These are phyloP conservation scores for Pleurotus tuoliensis DNA, from an alignment of 768 basidiomycete species.

Conservation along the genomic window DNA sequence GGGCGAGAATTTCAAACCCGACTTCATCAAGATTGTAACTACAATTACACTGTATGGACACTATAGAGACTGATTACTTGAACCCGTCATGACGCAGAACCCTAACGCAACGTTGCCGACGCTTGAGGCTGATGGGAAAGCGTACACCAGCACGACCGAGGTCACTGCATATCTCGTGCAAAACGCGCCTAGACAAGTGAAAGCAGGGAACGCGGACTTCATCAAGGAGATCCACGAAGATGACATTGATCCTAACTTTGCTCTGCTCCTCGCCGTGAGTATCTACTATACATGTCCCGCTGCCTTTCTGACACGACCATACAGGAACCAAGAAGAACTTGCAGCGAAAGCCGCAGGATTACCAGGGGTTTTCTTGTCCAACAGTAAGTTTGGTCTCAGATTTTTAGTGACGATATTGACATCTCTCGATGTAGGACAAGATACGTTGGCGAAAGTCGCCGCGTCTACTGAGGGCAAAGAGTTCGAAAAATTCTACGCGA, in stretches of 20 bases:
- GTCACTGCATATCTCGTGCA: constrained; percentile 38
- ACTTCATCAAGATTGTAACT: constrained; percentile 38
- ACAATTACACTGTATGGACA: not conserved
- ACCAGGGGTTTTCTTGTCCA: constrained; percentile 28
- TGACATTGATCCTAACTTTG: constrained; percentile 49
- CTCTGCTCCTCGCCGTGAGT: constrained; percentile 35
- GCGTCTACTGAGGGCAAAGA: constrained; percentile 26
- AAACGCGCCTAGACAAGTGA: constrained; percentile 32
- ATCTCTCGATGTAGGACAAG: constrained; percentile 36
- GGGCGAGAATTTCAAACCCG: constrained; percentile 45
- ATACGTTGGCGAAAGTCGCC: constrained; percentile 33
- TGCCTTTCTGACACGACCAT: not conserved
- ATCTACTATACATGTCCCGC: not conserved
- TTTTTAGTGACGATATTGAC: not conserved
- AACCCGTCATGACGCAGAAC: constrained; percentile 26
- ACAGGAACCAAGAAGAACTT: constrained; percentile 47
- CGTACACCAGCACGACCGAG: constrained; percentile 35
- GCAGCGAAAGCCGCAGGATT: constrained; percentile 29
- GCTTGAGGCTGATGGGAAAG: constrained; percentile 28
- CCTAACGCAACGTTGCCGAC: constrained; percentile 41
- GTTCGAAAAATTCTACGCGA: constrained; percentile 41
- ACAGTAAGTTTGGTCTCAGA: constrained; percentile 29
- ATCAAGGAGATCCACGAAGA: constrained; percentile 40
- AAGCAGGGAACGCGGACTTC: constrained; percentile 28
- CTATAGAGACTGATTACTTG: not conserved